Evolutionary conservation across 176 grass and related monocot species (phyloP).

Genomic region (Bromus sterilis): DNA sequence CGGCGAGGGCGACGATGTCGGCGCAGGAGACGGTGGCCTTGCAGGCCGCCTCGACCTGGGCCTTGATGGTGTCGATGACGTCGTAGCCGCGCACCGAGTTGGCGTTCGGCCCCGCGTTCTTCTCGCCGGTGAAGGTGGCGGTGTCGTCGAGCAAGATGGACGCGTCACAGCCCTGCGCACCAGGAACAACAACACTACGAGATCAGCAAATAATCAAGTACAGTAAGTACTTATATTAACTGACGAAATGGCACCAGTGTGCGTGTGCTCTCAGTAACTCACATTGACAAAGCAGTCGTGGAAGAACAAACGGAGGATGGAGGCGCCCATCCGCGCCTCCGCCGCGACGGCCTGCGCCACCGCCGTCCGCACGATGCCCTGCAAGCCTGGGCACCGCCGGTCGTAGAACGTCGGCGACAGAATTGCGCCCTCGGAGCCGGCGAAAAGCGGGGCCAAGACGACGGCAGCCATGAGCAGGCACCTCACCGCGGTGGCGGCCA

Average conservation of each 20-base stretch:
- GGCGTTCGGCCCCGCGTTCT: constrained; percentile 51
- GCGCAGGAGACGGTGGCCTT: constrained; percentile 69
- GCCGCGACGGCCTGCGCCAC: constrained; percentile 28
- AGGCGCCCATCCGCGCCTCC: constrained; percentile 35
- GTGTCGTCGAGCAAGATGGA: constrained; percentile 73
- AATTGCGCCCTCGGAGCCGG: not conserved
- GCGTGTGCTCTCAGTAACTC: not conserved
- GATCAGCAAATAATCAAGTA: not conserved
- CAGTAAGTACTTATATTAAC: not conserved
- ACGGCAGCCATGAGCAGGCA: not conserved
- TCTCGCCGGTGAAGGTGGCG: constrained; percentile 48
- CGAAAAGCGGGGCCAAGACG: not conserved
- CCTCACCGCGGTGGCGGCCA: not conserved
- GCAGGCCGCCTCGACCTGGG: constrained; percentile 55
- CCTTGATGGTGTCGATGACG: constrained; percentile 81
- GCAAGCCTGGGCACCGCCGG: constrained; percentile 34
- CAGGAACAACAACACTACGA: not conserved
- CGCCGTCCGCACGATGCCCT: constrained; percentile 18
- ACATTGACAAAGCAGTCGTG: constrained; percentile 97
- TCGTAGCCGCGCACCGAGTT: constrained; percentile 76
- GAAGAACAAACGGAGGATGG: constrained; percentile 75
- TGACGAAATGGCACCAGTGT: not conserved
- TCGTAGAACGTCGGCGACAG: constrained; percentile 44
- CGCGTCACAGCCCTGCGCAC: constrained; percentile 63
- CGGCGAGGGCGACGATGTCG: constrained; percentile 78